These are phyloP conservation scores for Lactifluus pinguis DNA, from an alignment of 768 basidiomycete genomes.

Conservation along the genomic window DNA sequence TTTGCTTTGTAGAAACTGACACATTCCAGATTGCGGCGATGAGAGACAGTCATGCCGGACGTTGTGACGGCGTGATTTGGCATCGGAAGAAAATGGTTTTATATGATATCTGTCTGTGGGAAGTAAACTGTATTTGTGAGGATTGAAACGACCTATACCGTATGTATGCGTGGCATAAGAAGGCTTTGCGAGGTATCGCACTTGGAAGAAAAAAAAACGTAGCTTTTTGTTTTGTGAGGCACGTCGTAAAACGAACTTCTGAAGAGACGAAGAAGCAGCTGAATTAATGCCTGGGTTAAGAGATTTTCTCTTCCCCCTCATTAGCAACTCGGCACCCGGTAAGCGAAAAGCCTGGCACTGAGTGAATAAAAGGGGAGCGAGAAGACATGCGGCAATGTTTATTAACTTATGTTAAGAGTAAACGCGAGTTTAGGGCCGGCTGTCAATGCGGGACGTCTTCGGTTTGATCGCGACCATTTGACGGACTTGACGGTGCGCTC, in stretches of 20 bases:
- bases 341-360: constrained; percentile 1
- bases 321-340: constrained; percentile 17
- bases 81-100: no score
- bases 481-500: neutral
- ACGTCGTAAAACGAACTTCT: constrained; percentile 14
- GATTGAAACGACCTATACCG: neutral
- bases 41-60: no score
- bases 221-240: neutral
- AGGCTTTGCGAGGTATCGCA: neutral
- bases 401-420: no score
- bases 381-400: neutral
- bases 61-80: no score
- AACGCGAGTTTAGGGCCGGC: no score
- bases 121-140: neutral
- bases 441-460: no score
- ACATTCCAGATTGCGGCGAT: neutral
- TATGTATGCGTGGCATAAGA: neutral
- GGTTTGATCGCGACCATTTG: no score
- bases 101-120: no score
- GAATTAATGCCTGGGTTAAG: constrained; percentile 8
- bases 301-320: constrained; percentile 8
- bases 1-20: neutral
- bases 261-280: constrained; percentile 10
- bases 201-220: neutral
- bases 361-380: constrained; percentile 11